phyloP scores from a whole-genome alignment of 768 basidiomycete species.

The Boletus patriciae region DNA sequence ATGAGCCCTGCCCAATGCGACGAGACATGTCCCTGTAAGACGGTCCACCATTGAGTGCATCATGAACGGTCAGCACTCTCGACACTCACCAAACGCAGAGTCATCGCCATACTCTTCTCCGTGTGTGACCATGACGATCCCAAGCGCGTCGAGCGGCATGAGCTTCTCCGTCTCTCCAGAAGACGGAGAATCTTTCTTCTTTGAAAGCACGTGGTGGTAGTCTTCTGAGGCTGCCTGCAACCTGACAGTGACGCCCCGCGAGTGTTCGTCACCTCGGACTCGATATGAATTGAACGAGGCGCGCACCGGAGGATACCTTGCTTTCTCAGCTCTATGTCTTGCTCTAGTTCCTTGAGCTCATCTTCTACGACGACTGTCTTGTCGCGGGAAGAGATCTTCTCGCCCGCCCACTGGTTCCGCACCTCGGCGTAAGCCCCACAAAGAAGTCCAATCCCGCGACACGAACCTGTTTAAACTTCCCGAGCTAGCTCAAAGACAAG shows the following conservation, averaged over 20 bases:
- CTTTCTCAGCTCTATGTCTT: conserved; percentile 78
- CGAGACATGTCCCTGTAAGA: conserved; percentile 62
- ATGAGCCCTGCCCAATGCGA: conserved; percentile 77
- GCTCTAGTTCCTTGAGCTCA: conserved; percentile 79
- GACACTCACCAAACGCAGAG: conserved; percentile 61
- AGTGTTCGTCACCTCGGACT: neutral
- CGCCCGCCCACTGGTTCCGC: conserved; percentile 73
- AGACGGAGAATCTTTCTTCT: conserved; percentile 69
- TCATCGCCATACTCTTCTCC: conserved; percentile 81
- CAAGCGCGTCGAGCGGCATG: conserved; percentile 73
- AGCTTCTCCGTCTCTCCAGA: conserved; percentile 67
- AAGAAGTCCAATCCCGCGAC: neutral
- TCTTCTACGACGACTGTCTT: conserved; percentile 69
- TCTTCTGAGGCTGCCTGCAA: conserved; percentile 68
- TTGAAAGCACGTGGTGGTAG: conserved; percentile 69
- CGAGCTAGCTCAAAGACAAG: conserved; percentile 49
- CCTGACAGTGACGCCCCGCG: conserved; percentile 38
- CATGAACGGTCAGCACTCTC: neutral
- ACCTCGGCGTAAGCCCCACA: conserved; percentile 21
- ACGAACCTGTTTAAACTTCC: conserved; percentile 73
- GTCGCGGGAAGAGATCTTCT: conserved; percentile 82
- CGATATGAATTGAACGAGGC: neutral
- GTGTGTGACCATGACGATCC: conserved; percentile 83
- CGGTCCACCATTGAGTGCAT: neutral
- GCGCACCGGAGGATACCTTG: conserved; percentile 72